Evolutionary conservation across 2,329 filamentous ascomycete genomes (phyloP), one percentile per base, ranked within the genome.

Genomic region (Westerdykella sp.): DNA sequence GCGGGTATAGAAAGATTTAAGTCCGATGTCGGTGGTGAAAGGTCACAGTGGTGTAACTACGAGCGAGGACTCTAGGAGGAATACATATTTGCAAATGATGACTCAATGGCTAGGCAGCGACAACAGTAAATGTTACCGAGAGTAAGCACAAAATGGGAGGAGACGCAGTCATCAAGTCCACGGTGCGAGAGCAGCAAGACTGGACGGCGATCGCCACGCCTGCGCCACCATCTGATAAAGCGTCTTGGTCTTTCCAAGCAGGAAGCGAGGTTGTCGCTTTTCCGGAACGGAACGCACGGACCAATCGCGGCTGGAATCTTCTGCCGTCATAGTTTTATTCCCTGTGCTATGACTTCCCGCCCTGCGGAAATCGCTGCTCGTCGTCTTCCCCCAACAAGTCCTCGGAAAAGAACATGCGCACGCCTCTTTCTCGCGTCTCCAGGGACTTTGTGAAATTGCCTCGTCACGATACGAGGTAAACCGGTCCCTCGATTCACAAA

Each of bases 381-480:
- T 16, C 25, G 22, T 25, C 30, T 31, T 14, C 32, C 31, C 41
- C 31, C 43, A 40, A 48, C n/a, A n/a, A n/a, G n/a, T 45, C 37
- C 42, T 37, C 6, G 39, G 43, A 42, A 5, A 22, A 38, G 56
- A 64, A 53, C 40, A 66, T 64, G 61, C 56, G 25, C 48, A 56
- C 48, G 43, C 47, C 39, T 44, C 53, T 50, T 49, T 57, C 46
- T 50, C 41, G 37, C 53, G 51, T 43, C 45, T 51, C 43, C 49
- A 49, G 48, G 51, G 54, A 46, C 53, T 48, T 41, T 42, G 48
- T 41, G 25, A 49, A 42, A 55, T 35, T 51, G 42, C 56, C 50
- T 54, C 55, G 55, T 44, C 50, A 47, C 38, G 51, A 58, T 39
- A 56, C 57, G 55, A 59, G 56, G 55, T 61, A 62, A 46, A 51